Base-by-base conservation (phyloP, 1,139 yeast genomes). In the Hanseniaspora gamundiae region DNA sequence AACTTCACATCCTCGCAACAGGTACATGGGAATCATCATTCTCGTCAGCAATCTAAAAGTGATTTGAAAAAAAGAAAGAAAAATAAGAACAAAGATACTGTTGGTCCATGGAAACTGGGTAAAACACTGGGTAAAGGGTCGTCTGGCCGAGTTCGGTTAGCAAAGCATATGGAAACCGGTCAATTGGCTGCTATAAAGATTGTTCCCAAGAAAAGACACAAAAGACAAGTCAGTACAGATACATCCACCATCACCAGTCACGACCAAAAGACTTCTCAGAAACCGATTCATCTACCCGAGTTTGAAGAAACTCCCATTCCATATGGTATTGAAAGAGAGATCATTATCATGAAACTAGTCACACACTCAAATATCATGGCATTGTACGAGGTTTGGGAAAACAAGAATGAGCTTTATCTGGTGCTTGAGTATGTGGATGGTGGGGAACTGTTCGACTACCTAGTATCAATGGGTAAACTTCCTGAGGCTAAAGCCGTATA, bases 101-200 rank as follows among this genome's bases (percentile, higher is more conserved):
- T 82, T 16, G 93, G 93, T 2, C 93, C 93, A 9, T 82, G 93
- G 93, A 74, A 74, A 52, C 65, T 82, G 47, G 93, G 93, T 19
- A 76, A 79, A 56, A 81, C 91, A 6, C 63, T 82, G 45, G 94
- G 94, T 4, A 71, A 84, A 56, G 94, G 94, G 20, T 83, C 91
- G 43, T 80, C 91, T 0, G 91, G 91, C 3, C 68, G 88, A 48
- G 94, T 82, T 2, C 68, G 84, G 31, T 62, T 82, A 40, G 93
- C 88, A 14, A 80, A 81, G 47, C 81, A 82, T 56, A 68, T 71
- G 51, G 61, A 67, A 35, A 78, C 82, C 1, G 88, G 88, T 16
- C 83, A 79, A 54, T 68, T 79, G 52, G 87, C 91, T 13, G 94
- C 94, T 6, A 85, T 82, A 17, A 82, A 82, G 59, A 86, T 82